Percentiles rank a stretch among this genome's conserved stretches.
These are phyloP conservation scores for Crotalaria pallida DNA, from an alignment of 306 rosid genomes.

Conservation along the genomic window DNA sequence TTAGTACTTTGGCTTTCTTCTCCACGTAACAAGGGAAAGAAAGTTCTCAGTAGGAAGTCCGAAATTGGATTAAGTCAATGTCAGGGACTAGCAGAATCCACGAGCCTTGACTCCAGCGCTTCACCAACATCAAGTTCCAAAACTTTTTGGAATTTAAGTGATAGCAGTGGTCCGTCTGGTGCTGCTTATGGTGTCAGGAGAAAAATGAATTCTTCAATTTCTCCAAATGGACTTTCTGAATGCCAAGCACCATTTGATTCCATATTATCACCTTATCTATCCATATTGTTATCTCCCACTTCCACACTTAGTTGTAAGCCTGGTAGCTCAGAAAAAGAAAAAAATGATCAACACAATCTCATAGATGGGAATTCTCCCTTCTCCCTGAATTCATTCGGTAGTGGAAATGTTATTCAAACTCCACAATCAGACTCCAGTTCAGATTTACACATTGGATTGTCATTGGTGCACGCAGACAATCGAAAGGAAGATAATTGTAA, in stretches of 20 bases:
- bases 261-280: conserved; percentile 20
- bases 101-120: conserved; percentile 30
- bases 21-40: conserved; percentile 48
- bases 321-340: conserved; percentile 27
- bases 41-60: conserved; percentile 27
- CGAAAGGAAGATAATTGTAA: conserved; percentile 28
- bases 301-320: conserved; percentile 28
- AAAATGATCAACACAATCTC: conserved; percentile 15
- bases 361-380: conserved; percentile 51
- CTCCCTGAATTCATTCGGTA: conserved; percentile 49
- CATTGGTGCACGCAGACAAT: conserved; percentile 33
- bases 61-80: conserved; percentile 17
- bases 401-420: conserved; percentile 71
- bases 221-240: conserved; percentile 39
- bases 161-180: conserved; percentile 30
- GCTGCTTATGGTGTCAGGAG: conserved; percentile 23
- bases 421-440: conserved; percentile 63
- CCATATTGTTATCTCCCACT: conserved; percentile 34
- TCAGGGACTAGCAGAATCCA: conserved; percentile 30
- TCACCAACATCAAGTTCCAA: conserved; percentile 34
- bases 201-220: conserved; percentile 22
- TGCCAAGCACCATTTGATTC: conserved; percentile 47
- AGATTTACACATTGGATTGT: conserved; percentile 34
- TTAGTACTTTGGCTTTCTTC: conserved; percentile 75
- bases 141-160: conserved; percentile 32